Evolutionary conservation across 257 asterid species (phyloP).

Genomic region (Przewalskia tangutica): DNA sequence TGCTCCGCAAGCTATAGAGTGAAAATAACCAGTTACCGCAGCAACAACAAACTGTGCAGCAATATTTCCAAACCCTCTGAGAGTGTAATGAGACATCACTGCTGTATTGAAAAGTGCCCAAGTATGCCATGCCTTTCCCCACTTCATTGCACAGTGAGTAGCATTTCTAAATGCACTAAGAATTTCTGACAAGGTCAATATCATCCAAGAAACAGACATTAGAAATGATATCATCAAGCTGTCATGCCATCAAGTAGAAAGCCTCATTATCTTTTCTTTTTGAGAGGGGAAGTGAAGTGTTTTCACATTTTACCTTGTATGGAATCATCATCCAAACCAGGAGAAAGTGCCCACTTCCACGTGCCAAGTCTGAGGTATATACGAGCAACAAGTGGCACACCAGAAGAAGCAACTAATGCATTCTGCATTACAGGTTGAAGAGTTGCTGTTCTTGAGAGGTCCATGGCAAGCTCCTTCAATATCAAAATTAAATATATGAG

Average conservation of each 20-base stretch:
- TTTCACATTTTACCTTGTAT: constrained; percentile 52
- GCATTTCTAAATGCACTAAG: constrained; percentile 79
- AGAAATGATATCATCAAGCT: constrained; percentile 16
- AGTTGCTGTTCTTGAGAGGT: constrained; percentile 57
- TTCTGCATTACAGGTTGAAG: constrained; percentile 55
- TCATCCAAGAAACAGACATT: background rate
- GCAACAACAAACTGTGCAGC: constrained; percentile 87
- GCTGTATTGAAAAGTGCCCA: constrained; percentile 99
- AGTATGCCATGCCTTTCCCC: constrained; percentile 98
- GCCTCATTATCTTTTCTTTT: background rate
- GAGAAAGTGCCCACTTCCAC: constrained; percentile 96
- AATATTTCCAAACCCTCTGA: constrained; percentile 53
- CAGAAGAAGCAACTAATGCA: constrained; percentile 46
- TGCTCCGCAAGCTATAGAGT: constrained; percentile 96
- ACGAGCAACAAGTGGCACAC: constrained; percentile 75
- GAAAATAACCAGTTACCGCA: constrained; percentile 96
- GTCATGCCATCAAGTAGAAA: background rate
- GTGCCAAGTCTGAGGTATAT: constrained; percentile 74
- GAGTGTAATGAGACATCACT: constrained; percentile 92
- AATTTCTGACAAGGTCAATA: constrained; percentile 44
- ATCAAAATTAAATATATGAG: constrained; percentile 11
- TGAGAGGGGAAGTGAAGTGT: background rate
- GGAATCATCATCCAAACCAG: constrained; percentile 84
- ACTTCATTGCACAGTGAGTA: constrained; percentile 74
- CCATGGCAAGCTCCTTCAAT: constrained; percentile 78